Evolutionary conservation across 1,284 basidiomycete species (phyloP).

Genomic region (Cutaneotrichosporon cavernicola): DNA sequence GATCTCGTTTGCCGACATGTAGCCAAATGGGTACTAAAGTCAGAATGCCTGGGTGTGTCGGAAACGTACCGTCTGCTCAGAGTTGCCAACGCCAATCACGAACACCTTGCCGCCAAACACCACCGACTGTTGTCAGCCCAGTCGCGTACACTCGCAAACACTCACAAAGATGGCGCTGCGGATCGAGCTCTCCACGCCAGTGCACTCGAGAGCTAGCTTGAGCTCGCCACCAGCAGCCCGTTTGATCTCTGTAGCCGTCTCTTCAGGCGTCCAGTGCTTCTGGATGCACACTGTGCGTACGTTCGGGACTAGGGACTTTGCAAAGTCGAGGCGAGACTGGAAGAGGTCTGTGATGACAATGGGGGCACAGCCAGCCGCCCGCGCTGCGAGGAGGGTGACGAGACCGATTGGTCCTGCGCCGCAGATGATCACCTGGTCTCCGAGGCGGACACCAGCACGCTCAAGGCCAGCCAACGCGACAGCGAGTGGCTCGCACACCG

Average conservation of each 20-base stretch:
- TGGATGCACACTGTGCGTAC: constrained; percentile 51
- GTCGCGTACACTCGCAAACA: constrained; percentile 14
- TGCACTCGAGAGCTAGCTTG: constrained; percentile 52
- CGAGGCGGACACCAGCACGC: constrained; percentile 54
- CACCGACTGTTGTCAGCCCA: constrained; percentile 43
- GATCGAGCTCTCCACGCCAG: constrained; percentile 82
- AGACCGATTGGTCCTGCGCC: constrained; percentile 58
- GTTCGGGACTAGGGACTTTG: constrained; percentile 55
- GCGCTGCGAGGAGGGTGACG: constrained; percentile 56
- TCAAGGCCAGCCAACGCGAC: constrained; percentile 58
- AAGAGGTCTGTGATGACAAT: constrained; percentile 59
- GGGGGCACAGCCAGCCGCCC: constrained; percentile 57
- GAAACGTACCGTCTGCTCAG: background rate
- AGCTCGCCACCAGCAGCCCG: constrained; percentile 34
- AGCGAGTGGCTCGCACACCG: constrained; percentile 56
- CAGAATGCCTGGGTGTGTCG: background rate
- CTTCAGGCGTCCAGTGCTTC: constrained; percentile 23
- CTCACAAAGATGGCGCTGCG: constrained; percentile 70
- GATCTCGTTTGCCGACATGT: constrained; percentile 57
- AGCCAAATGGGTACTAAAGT: constrained; percentile 55
- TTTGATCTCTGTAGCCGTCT: constrained; percentile 44
- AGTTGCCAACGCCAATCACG: constrained; percentile 58
- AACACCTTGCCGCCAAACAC: constrained; percentile 55
- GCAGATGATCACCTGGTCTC: constrained; percentile 54
- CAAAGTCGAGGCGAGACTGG: constrained; percentile 56